Evolutionary conservation across 305 asterid species (phyloP).

Genomic region (Rubia tinctorum): DNA sequence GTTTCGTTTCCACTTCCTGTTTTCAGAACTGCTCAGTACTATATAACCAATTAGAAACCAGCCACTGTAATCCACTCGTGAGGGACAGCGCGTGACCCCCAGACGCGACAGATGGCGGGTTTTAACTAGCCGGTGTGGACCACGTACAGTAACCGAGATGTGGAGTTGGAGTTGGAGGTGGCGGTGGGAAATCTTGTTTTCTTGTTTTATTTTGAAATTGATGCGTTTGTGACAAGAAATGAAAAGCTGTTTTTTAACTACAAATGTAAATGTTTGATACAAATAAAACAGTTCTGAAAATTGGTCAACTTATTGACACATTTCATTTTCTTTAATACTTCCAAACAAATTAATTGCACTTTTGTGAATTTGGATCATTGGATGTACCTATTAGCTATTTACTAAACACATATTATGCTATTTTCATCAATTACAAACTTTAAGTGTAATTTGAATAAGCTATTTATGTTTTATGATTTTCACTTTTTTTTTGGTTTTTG

Average conservation of each 20-base stretch:
- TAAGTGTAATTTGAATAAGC: too few species aligned
- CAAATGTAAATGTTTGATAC: not conserved
- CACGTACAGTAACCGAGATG: not conserved
- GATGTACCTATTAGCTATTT: too few species aligned
- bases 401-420: too few species aligned
- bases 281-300: too few species aligned
- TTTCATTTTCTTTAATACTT: too few species aligned
- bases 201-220: too few species aligned
- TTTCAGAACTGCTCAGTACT: not conserved
- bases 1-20: not conserved
- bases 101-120: not conserved
- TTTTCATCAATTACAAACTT: too few species aligned
- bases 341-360: too few species aligned
- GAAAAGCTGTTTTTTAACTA: not conserved
- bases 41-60: not conserved
- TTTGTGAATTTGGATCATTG: too few species aligned
- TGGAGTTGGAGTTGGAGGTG: not conserved
- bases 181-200: not conserved
- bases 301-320: too few species aligned
- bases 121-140: not conserved
- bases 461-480: too few species aligned
- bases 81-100: not conserved
- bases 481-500: too few species aligned
- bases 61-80: not conserved
- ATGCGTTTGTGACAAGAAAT: not conserved